Conservation (phyloP, 768 basidiomycete genomes). For the Psilocybe cyanescens region DNA sequence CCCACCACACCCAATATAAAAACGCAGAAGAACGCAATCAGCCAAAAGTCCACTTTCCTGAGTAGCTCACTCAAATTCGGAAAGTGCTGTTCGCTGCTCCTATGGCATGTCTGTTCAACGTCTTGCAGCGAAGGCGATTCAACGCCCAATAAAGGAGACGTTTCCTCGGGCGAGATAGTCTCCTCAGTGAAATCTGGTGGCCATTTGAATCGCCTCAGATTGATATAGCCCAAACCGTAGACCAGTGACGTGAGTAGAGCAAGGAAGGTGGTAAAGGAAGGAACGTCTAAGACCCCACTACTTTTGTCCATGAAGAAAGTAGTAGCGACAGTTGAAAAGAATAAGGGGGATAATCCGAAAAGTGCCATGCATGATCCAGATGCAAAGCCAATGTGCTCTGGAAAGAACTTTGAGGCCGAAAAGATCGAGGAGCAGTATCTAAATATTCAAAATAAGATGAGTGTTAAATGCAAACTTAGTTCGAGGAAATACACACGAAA, state of each 20-base stretch:
- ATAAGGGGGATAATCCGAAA: slow-evolving; percentile 82
- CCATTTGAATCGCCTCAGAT: slow-evolving; percentile 29
- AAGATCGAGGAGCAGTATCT: slow-evolving; percentile 78
- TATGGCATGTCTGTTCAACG: neutral
- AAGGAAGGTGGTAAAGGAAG: slow-evolving; percentile 58
- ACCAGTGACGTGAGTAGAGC: slow-evolving; percentile 54
- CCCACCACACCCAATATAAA: slow-evolving; percentile 68
- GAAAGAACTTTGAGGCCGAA: slow-evolving; percentile 73
- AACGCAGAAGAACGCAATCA: slow-evolving; percentile 53
- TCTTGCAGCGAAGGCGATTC: neutral
- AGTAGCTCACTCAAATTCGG: slow-evolving; percentile 45
- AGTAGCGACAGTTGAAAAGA: slow-evolving; percentile 69
- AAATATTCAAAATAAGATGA: neutral
- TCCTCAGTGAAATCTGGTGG: slow-evolving; percentile 6
- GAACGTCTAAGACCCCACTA: slow-evolving; percentile 47
- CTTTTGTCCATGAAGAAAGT: slow-evolving; percentile 55
- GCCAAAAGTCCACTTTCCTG: slow-evolving; percentile 65
- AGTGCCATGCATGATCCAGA: slow-evolving; percentile 71
- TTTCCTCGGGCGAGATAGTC: slow-evolving; percentile 28
- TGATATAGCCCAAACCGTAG: slow-evolving; percentile 57
- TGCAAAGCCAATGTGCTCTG: slow-evolving; percentile 64
- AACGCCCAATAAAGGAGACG: slow-evolving; percentile 32
- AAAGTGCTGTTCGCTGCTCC: slow-evolving; percentile 8
- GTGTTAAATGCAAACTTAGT: neutral
- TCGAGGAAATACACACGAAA: slow-evolving; percentile 54